Base-by-base conservation (phyloP, 345 rosid species). In the Pugionium dolabratum region DNA sequence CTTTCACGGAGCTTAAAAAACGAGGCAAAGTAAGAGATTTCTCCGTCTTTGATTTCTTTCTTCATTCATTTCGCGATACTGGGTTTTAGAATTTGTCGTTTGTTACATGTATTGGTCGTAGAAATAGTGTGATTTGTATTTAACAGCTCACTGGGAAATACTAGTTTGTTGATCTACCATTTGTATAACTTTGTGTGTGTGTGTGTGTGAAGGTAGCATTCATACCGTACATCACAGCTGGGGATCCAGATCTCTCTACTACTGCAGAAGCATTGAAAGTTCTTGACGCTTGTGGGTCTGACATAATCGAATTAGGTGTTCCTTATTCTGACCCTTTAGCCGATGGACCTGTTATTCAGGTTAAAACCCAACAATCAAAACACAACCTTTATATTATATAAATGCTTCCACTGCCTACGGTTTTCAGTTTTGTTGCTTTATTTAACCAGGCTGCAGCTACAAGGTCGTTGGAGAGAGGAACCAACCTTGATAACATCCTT, bases 261-360 rank as follows among this genome's bases (percentile, higher is more conserved):
- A 87, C 96, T 7, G 95, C 91, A 1, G 81, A 85, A 73, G 93
- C 99, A 51, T 72, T 85, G 76, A 88, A 91, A 79, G 71, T 94
- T 79, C 85, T 88, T 60, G 90, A 88, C 45, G 75, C 88, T 10
- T 86, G 93, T 71, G 90, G 97, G 5, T 85, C 84, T 1, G 96
- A 94, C 78, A 84, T 91, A 2, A 94, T 88, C 72, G 93, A 91
- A 66, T 70, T 83, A 48, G 97, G 97, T 58, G 86, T 94, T 26
- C 86, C 95, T 5, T 94, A 88, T 75, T 94, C 97, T 57, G 96
- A 94, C 76, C 95, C 99, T 46, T 64, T 91, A 50, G 96, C 95
- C n/a, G 97, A 94, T 78, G 97, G 93, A 58, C 97, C 87, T 39
- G 89, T 91, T 62, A 90, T 94, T 51, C 99, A 94, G 97, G 99